phyloP scores from a whole-genome alignment of 192 early-diverging fungal genomes.

The Hyaloraphidium curvatum region DNA sequence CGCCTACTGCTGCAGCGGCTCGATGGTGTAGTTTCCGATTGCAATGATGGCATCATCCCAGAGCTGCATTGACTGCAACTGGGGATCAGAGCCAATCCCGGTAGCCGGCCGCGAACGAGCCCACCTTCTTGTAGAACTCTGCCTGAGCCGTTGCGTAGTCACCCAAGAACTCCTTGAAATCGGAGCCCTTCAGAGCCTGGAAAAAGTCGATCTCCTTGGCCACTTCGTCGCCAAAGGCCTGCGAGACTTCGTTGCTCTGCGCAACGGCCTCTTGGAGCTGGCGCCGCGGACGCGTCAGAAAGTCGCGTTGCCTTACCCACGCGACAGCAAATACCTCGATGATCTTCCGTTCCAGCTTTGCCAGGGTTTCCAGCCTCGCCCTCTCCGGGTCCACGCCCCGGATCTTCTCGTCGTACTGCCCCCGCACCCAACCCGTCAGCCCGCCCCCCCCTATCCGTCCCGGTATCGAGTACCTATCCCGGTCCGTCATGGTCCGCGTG shows the following conservation, averaged over 20 bases:
- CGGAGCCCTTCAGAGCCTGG: slow-evolving; percentile 52
- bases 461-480: slow-evolving; percentile 45
- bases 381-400: slow-evolving; percentile 68
- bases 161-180: slow-evolving; percentile 54
- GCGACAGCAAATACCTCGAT: slow-evolving; percentile 25
- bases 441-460: slow-evolving; percentile 32
- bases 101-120: no score
- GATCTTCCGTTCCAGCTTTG: slow-evolving; percentile 48
- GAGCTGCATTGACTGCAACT: no score
- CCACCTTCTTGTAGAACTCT: slow-evolving; percentile 67
- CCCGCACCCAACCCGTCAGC: slow-evolving; percentile 58
- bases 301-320: neutral
- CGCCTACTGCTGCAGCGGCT: no score
- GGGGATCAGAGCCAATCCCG: no score
- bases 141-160: slow-evolving; percentile 63
- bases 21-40: no score
- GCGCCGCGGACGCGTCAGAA: neutral
- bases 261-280: slow-evolving; percentile 70
- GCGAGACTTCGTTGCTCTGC: slow-evolving; percentile 44
- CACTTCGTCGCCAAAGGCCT: slow-evolving; percentile 58
- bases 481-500: slow-evolving; percentile 46
- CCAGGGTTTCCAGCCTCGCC: slow-evolving; percentile 59
- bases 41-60: no score
- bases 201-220: slow-evolving; percentile 70
- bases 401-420: slow-evolving; percentile 77